Percentiles rank a stretch among this genome's conserved stretches.
phyloP scores from a whole-genome alignment of 164 flowering plant species.

The Piper betle region DNA sequence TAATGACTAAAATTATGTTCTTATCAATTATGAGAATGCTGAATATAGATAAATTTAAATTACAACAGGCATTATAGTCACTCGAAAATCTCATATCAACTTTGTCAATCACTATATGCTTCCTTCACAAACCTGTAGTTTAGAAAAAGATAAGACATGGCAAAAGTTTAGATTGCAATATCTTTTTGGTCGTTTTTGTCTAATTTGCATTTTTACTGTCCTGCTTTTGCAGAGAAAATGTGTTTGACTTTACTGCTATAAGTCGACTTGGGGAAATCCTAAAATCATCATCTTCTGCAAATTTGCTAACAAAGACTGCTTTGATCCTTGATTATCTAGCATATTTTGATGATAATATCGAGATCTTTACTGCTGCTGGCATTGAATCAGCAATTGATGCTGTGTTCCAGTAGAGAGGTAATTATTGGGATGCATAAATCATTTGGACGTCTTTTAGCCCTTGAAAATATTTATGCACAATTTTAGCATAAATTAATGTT shows the following conservation, averaged over 20 bases:
- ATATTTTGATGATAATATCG: slow-evolving; percentile 26
- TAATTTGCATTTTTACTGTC: not conserved
- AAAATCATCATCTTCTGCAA: slow-evolving; percentile 42
- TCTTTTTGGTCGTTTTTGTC: not conserved
- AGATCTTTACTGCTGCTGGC: slow-evolving; percentile 25
- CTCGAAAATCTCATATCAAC: too few species aligned
- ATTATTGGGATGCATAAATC: not conserved
- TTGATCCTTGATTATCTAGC: slow-evolving; percentile 54
- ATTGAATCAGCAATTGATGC: slow-evolving; percentile 45
- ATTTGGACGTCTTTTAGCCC: not conserved
- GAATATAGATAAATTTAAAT: too few species aligned
- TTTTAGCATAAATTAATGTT: not conserved
- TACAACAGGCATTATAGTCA: too few species aligned
- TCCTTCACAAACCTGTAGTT: not conserved
- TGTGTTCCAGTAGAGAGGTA: slow-evolving; percentile 25
- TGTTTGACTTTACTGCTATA: slow-evolving; percentile 31
- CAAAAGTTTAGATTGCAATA: too few species aligned
- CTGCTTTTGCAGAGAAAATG: slow-evolving; percentile 20
- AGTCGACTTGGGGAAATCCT: slow-evolving; percentile 43
- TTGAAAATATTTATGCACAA: not conserved
- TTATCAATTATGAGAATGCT: too few species aligned
- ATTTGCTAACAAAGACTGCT: slow-evolving; percentile 57
- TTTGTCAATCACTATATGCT: too few species aligned
- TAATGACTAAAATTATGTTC: too few species aligned
- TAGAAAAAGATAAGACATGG: not conserved